phyloP scores from a whole-genome alignment of 2,329 filamentous ascomycete species.

The Parasarocladium wereldwijsianum region DNA sequence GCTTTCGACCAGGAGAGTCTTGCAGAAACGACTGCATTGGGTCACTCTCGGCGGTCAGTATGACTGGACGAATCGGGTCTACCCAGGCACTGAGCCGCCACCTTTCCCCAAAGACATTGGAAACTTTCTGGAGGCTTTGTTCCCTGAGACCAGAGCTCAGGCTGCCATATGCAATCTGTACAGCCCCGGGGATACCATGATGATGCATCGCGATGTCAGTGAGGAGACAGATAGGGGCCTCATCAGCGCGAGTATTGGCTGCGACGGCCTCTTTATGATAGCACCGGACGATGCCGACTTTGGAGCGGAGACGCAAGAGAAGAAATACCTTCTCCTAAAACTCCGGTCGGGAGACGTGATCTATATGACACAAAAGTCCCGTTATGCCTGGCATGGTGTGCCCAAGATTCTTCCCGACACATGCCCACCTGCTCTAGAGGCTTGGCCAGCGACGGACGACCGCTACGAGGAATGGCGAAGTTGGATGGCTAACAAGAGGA shows the following conservation, averaged over 20 bases:
- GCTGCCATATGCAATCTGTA: conserved; percentile 94
- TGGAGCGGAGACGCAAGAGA: conserved; percentile 12
- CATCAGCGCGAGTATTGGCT: conserved; percentile 78
- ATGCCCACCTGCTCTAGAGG: conserved; percentile 57
- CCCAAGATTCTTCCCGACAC: conserved; percentile 70
- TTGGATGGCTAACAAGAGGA: conserved; percentile 78
- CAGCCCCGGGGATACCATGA: conserved; percentile 77
- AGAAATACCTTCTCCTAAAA: conserved; percentile 44
- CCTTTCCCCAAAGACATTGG: conserved; percentile 62
- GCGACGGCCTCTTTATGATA: conserved; percentile 78
- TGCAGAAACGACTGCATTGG: conserved; percentile 79
- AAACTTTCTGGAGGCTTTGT: conserved; percentile 50
- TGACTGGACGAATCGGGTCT: conserved; percentile 81
- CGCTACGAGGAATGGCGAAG: conserved; percentile 57
- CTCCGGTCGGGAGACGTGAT: conserved; percentile 77
- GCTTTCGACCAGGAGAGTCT: conserved; percentile 51
- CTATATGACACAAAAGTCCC: conserved; percentile 69
- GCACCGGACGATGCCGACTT: conserved; percentile 29
- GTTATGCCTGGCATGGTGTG: conserved; percentile 92
- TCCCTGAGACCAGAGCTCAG: conserved; percentile 64
- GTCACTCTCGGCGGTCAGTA: conserved; percentile 91
- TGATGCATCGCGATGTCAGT: conserved; percentile 86
- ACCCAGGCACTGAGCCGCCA: conserved; percentile 50
- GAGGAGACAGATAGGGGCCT: conserved; percentile 68
- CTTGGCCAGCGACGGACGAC: conserved; percentile 53